phyloP scores from a whole-genome alignment of 352 stramenopile species.

The Elongisporangium undulatum region DNA sequence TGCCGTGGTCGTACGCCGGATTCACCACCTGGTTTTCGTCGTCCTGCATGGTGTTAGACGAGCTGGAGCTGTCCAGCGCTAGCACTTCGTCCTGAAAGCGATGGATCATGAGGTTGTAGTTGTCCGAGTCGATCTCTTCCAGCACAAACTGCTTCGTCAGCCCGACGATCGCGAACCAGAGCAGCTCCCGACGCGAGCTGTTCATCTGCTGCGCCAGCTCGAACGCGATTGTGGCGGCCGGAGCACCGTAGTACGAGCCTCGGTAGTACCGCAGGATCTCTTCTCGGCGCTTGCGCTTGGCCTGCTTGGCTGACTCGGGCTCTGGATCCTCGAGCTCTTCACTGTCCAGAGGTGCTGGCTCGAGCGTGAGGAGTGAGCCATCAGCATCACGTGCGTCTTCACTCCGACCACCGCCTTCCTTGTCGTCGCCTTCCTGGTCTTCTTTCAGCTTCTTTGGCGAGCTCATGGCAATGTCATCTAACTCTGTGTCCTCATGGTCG shows the following conservation, averaged over 20 bases:
- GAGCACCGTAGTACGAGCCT: slow-evolving; percentile 84
- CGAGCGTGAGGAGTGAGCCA: slow-evolving; percentile 7
- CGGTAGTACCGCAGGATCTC: slow-evolving; percentile 93
- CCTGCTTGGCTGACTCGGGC: slow-evolving; percentile 23
- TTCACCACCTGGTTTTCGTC: slow-evolving; percentile 18
- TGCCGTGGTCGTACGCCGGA: slow-evolving; percentile 69
- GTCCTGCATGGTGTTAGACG: slow-evolving; percentile 1
- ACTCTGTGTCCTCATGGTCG: slow-evolving; percentile 20
- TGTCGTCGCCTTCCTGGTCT: slow-evolving; percentile 19
- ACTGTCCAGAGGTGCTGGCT: slow-evolving; percentile 14
- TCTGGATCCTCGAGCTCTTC: slow-evolving; percentile 14
- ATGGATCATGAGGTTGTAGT: slow-evolving; percentile 89
- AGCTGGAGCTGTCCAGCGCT: slow-evolving; percentile 23
- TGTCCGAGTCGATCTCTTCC: slow-evolving; percentile 89
- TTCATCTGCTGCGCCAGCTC: slow-evolving; percentile 84
- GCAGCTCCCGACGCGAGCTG: slow-evolving; percentile 79
- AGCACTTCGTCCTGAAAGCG: slow-evolving; percentile 91
- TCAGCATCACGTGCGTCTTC: slow-evolving; percentile 6
- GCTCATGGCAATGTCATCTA: slow-evolving; percentile 26
- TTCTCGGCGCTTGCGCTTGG: slow-evolving; percentile 59
- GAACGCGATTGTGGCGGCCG: slow-evolving; percentile 73
- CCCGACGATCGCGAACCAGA: slow-evolving; percentile 97
- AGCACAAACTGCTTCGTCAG: slow-evolving; percentile 95
- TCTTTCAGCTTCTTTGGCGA: slow-evolving; percentile 22
- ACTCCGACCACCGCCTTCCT: slow-evolving; percentile 20